Percentiles rank a stretch among this genome's conserved stretches.
Conservation (phyloP, 441 rosid genomes). For the Croton laevigatus region DNA sequence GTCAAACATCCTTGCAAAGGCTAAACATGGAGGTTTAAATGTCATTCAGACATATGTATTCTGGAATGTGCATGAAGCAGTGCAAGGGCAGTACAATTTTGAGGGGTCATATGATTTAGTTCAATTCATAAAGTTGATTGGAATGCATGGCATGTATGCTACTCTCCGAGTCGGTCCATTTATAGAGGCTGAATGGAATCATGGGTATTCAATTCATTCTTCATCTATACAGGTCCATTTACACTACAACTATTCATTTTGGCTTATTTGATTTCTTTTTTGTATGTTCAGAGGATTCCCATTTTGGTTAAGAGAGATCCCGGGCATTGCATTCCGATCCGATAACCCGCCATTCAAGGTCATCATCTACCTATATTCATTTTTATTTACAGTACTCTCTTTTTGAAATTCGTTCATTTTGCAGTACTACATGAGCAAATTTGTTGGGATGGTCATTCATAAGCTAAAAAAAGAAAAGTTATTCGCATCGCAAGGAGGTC, state of each 20-base stretch:
- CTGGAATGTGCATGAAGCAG: constrained; percentile 86
- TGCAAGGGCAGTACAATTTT: constrained; percentile 73
- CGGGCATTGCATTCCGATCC: constrained; percentile 64
- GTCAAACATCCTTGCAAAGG: constrained; percentile 53
- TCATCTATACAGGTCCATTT: background rate
- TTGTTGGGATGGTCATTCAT: constrained; percentile 47
- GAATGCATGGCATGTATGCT: constrained; percentile 55
- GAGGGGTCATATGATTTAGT: constrained; percentile 71
- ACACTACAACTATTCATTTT: background rate
- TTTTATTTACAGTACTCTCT: background rate
- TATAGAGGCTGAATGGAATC: constrained; percentile 96
- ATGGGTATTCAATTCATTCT: constrained; percentile 40
- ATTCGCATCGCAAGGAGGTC: constrained; percentile 90
- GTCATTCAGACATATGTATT: constrained; percentile 77
- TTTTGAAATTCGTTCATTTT: background rate
- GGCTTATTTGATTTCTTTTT: background rate
- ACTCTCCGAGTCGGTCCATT: constrained; percentile 82
- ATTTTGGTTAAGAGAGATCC: constrained; percentile 84
- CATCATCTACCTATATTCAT: background rate
- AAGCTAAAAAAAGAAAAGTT: constrained; percentile 62
- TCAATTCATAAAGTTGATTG: constrained; percentile 62
- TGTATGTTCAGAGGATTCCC: constrained; percentile 64
- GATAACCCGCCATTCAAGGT: constrained; percentile 77
- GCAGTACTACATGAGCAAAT: constrained; percentile 69
- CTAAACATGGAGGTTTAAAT: constrained; percentile 72